These are phyloP conservation scores for Artemisia tridentata DNA, from an alignment of 129 eudicot genomes.

Conservation along the genomic window DNA sequence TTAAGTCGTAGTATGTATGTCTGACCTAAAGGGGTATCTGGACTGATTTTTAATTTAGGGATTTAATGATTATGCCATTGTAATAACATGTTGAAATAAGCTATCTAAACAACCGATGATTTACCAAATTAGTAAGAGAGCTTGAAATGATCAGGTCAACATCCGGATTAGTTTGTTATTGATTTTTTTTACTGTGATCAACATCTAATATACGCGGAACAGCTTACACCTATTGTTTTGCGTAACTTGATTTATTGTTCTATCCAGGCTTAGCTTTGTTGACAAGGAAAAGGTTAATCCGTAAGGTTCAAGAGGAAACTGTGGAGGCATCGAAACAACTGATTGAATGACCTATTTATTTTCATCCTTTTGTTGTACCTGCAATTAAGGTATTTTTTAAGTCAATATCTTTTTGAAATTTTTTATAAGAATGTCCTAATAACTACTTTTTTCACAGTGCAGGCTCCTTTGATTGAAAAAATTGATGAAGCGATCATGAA, in stretches of 20 bases:
- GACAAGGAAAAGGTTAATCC: conserved; percentile 35
- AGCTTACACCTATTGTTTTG: not conserved
- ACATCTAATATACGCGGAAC: conserved; percentile 4
- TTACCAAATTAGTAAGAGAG: too few species aligned
- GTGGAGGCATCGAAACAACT: conserved; percentile 43
- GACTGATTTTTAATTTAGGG: too few species aligned
- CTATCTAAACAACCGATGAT: too few species aligned
- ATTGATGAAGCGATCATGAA: too few species aligned
- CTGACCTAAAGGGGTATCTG: too few species aligned
- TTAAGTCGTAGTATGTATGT: too few species aligned
- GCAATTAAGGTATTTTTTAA: conserved; percentile 54
- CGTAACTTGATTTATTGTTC: conserved; percentile 1
- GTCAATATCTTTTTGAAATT: conserved; percentile 3
- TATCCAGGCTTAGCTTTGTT: conserved; percentile 61
- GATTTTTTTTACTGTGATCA: conserved; percentile 7
- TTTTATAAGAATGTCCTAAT: conserved; percentile 5
- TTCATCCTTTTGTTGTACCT: conserved; percentile 68
- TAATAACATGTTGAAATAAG: too few species aligned
- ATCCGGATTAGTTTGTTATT: not conserved
- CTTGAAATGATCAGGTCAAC: too few species aligned
- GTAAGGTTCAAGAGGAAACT: conserved; percentile 38
- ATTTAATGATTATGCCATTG: too few species aligned
- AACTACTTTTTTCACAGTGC: conserved; percentile 18
- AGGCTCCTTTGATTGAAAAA: conserved; percentile 65
- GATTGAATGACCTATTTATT: conserved; percentile 46